Conservation (phyloP, 2,329 filamentous ascomycete genomes). For the Diaporthe destruens region DNA sequence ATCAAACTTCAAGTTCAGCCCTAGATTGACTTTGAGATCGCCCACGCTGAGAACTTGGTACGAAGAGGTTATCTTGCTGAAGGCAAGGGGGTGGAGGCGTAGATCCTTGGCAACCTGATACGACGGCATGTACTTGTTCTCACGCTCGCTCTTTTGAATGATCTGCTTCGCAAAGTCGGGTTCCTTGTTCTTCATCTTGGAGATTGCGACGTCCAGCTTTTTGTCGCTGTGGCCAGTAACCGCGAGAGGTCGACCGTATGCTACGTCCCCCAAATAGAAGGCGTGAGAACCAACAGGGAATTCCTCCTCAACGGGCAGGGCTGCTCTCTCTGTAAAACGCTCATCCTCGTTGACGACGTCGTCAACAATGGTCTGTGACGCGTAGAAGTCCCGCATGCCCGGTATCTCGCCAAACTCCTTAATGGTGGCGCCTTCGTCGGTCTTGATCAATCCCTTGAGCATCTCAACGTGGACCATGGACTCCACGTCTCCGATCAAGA, state of each 20-base stretch:
- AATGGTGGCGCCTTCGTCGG: conserved; percentile 87
- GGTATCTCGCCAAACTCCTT: conserved; percentile 93
- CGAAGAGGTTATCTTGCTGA: conserved; percentile 96
- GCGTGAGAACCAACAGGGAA: conserved; percentile 86
- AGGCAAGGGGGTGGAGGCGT: conserved; percentile 83
- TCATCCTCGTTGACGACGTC: conserved; percentile 91
- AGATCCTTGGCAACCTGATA: conserved; percentile 89
- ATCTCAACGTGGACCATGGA: conserved; percentile 93
- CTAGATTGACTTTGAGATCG: conserved; percentile 87
- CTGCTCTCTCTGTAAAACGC: conserved; percentile 90
- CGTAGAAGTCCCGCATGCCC: conserved; percentile 89
- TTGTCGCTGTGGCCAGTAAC: conserved; percentile 80
- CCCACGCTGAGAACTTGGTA: conserved; percentile 85
- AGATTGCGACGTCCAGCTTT: conserved; percentile 85
- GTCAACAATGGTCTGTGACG: conserved; percentile 91
- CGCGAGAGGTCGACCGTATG: conserved; percentile 91
- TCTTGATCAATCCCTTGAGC: conserved; percentile 91
- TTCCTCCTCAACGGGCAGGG: conserved; percentile 91
- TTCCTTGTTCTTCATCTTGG: conserved; percentile 78
- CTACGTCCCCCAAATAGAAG: conserved; percentile 95
- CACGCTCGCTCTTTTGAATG: conserved; percentile 76
- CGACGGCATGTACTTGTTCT: conserved; percentile 84
- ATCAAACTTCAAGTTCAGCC: conserved; percentile 97
- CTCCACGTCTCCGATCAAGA: conserved; percentile 88
- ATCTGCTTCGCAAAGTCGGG: conserved; percentile 84